phyloP scores from a whole-genome alignment of 768 basidiomycete genomes.

The Agrocybe praecox region DNA sequence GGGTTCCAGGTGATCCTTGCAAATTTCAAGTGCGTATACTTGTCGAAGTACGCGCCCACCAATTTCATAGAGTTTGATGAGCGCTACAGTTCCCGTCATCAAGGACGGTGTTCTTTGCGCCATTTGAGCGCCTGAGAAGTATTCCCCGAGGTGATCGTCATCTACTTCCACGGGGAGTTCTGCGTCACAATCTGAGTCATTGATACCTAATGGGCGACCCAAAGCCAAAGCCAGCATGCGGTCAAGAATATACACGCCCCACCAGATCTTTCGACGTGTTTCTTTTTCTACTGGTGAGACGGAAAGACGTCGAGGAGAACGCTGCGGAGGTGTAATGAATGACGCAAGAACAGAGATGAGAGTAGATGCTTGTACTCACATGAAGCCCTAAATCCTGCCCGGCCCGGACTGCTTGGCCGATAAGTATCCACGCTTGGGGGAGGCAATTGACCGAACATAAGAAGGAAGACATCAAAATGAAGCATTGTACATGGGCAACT shows the following conservation, averaged over 20 bases:
- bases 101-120: conserved; percentile 60
- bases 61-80: conserved; percentile 82
- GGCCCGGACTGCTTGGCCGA: conserved; percentile 87
- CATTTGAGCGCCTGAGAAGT: conserved; percentile 66
- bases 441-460: conserved; percentile 92
- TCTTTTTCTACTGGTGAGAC: conserved; percentile 83
- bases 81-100: conserved; percentile 80
- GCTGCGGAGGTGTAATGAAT: conserved; percentile 43
- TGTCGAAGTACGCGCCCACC: conserved; percentile 80
- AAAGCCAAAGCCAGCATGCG: conserved; percentile 91
- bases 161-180: conserved; percentile 84
- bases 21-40: conserved; percentile 81
- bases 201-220: conserved; percentile 85
- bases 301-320: conserved; percentile 75
- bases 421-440: conserved; percentile 91
- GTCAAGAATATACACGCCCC: conserved; percentile 89
- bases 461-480: conserved; percentile 87
- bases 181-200: conserved; percentile 90
- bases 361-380: conserved; percentile 48
- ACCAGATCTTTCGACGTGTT: conserved; percentile 90
- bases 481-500: conserved; percentile 86
- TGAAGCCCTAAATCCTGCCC: conserved; percentile 93
- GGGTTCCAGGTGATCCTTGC: conserved; percentile 71
- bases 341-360: conserved; percentile 5
- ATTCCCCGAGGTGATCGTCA: conserved; percentile 74